Percentiles rank a stretch among this genome's conserved stretches.
phyloP scores from a whole-genome alignment of 345 rosid species.

The Sapria himalayana region DNA sequence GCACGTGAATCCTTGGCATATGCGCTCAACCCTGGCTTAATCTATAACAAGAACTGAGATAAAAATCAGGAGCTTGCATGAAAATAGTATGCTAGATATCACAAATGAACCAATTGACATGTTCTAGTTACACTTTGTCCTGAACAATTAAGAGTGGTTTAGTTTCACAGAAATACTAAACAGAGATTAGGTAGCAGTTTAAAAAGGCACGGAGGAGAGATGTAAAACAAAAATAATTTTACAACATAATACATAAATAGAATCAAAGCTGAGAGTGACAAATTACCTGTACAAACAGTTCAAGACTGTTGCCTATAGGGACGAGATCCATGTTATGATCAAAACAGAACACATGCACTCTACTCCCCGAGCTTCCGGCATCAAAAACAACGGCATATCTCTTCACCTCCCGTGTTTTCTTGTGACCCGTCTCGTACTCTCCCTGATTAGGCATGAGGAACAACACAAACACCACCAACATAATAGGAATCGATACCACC shows the following conservation, averaged over 20 bases:
- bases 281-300: slow-evolving; percentile 56
- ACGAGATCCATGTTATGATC: slow-evolving; percentile 81
- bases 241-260: not conserved
- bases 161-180: slow-evolving; percentile 5
- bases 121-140: too few relatives aligned
- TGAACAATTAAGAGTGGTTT: too few relatives aligned
- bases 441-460: slow-evolving; percentile 36
- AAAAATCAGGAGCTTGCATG: slow-evolving; percentile 8
- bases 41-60: slow-evolving; percentile 18
- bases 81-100: too few relatives aligned
- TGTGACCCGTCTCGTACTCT: slow-evolving; percentile 26
- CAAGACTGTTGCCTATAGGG: slow-evolving; percentile 67
- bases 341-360: slow-evolving; percentile 87
- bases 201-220: slow-evolving; percentile 1
- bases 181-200: not conserved
- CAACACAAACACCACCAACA: slow-evolving; percentile 36
- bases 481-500: slow-evolving; percentile 44
- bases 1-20: slow-evolving; percentile 53
- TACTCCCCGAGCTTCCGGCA: slow-evolving; percentile 93
- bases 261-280: not conserved
- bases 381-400: slow-evolving; percentile 64
- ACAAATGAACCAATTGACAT: too few relatives aligned
- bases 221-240: not conserved
- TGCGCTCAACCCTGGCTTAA: slow-evolving; percentile 70
- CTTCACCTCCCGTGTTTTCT: slow-evolving; percentile 20